Evolutionary conservation across 148 eudicot species (phyloP).

Genomic region (Rhododendron vialii): DNA sequence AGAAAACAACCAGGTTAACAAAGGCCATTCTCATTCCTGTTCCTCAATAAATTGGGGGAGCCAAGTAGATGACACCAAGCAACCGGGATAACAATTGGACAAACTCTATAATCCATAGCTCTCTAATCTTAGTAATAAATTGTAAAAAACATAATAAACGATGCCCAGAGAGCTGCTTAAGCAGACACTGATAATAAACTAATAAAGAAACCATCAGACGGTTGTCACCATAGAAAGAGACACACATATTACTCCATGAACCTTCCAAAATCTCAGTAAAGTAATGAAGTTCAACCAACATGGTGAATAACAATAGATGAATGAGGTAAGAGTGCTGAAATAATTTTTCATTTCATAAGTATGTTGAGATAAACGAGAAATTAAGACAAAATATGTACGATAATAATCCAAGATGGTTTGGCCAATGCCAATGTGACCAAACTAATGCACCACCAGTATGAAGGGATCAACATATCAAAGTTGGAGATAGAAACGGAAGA

Average conservation of each 20-base stretch:
- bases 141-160: neutral
- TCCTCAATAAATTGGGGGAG: neutral
- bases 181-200: neutral
- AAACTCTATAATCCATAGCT: neutral
- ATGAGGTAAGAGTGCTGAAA: neutral
- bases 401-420: neutral
- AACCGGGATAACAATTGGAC: neutral
- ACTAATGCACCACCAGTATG: neutral
- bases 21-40: neutral
- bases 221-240: neutral
- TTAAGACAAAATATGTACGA: neutral
- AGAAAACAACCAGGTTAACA: neutral
- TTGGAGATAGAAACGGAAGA: neutral
- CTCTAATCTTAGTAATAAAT: neutral
- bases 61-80: neutral
- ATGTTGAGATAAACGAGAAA: neutral
- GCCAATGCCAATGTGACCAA: neutral
- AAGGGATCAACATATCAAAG: neutral
- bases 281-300: neutral
- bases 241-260: neutral
- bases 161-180: neutral
- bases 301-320: neutral
- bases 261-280: neutral
- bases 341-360: neutral
- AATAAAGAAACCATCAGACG: slow-evolving; percentile 4